phyloP scores from a whole-genome alignment of 768 basidiomycete genomes.

The Agaricus subrufescens region DNA sequence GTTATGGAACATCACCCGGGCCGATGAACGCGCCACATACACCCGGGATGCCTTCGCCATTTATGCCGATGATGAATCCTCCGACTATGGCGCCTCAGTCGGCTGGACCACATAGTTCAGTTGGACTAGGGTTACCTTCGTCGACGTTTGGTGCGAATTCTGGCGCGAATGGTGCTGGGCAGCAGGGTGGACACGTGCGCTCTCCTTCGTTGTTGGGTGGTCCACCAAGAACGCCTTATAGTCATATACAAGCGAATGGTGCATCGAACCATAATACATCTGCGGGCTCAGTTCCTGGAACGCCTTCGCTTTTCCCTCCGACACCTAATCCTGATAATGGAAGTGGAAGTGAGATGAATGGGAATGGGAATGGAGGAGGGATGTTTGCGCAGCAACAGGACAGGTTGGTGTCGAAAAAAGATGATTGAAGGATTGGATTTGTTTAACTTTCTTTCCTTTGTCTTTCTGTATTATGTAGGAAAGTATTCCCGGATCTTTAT shows the following conservation, averaged over 20 bases:
- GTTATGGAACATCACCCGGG: conserved; percentile 25
- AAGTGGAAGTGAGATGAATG: too few species aligned
- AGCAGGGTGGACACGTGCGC: conserved; percentile 14
- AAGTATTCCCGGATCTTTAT: too few species aligned
- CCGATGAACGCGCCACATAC: conserved; percentile 23
- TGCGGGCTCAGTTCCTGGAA: too few species aligned
- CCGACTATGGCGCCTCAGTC: conserved; percentile 6
- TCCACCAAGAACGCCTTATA: conserved; percentile 13
- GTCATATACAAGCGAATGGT: conserved; percentile 13
- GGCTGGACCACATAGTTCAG: conserved; percentile 11
- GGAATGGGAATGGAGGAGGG: too few species aligned
- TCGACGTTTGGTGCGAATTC: conserved; percentile 12
- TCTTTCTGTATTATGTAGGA: too few species aligned
- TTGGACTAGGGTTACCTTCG: conserved; percentile 10
- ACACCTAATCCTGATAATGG: too few species aligned
- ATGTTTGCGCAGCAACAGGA: too few species aligned
- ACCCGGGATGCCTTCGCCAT: conserved; percentile 22
- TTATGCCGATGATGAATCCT: conserved; percentile 12
- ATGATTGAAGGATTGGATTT: too few species aligned
- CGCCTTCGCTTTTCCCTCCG: too few species aligned
- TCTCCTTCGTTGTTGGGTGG: conserved; percentile 16
- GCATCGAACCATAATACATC: not conserved
- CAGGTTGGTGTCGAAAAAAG: too few species aligned
- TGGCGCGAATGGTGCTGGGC: conserved; percentile 9
- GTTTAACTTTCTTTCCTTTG: too few species aligned